Percentiles rank a stretch among this genome's conserved stretches.
phyloP scores from a whole-genome alignment of 2,329 filamentous ascomycete species.

The Exophiala spinifera region DNA sequence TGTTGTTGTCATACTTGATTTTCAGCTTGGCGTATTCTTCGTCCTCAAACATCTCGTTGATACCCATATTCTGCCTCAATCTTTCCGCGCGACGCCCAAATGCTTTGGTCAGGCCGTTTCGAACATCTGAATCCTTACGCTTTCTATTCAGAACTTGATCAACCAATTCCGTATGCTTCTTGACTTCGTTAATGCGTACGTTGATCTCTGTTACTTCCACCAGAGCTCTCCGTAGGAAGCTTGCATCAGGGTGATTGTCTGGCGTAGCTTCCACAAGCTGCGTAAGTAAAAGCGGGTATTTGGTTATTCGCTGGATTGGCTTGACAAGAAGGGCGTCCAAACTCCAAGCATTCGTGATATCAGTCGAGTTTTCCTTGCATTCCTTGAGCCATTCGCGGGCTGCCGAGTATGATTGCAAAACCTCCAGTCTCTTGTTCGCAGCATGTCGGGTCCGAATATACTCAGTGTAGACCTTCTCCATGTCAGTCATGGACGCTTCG shows the following conservation, averaged over 20 bases:
- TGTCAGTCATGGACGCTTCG: conserved; percentile 52
- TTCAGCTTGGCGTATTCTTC: conserved; percentile 74
- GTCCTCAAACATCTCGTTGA: conserved; percentile 70
- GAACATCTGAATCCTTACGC: conserved; percentile 83
- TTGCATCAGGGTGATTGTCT: conserved; percentile 76
- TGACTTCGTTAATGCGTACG: conserved; percentile 82
- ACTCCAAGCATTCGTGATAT: conserved; percentile 91
- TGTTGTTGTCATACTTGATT: conserved; percentile 88
- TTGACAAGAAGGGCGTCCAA: conserved; percentile 95
- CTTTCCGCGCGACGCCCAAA: conserved; percentile 89
- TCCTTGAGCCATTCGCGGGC: conserved; percentile 81
- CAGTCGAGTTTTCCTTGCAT: conserved; percentile 87
- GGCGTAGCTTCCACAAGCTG: conserved; percentile 78
- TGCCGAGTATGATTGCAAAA: conserved; percentile 56
- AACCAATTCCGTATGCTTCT: conserved; percentile 90
- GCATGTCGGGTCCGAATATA: conserved; percentile 65
- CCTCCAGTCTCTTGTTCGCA: conserved; percentile 59
- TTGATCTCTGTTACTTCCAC: conserved; percentile 64
- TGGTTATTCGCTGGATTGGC: conserved; percentile 88
- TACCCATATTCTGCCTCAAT: conserved; percentile 66
- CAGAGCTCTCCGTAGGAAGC: conserved; percentile 66
- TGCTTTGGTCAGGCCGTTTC: conserved; percentile 78
- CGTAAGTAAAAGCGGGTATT: conserved; percentile 83
- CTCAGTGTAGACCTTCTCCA: conserved; percentile 64
- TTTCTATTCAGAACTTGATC: conserved; percentile 81